These are phyloP conservation scores for Blumeria graminis DNA, from an alignment of 2,329 filamentous ascomycete genomes.

Conservation along the genomic window DNA sequence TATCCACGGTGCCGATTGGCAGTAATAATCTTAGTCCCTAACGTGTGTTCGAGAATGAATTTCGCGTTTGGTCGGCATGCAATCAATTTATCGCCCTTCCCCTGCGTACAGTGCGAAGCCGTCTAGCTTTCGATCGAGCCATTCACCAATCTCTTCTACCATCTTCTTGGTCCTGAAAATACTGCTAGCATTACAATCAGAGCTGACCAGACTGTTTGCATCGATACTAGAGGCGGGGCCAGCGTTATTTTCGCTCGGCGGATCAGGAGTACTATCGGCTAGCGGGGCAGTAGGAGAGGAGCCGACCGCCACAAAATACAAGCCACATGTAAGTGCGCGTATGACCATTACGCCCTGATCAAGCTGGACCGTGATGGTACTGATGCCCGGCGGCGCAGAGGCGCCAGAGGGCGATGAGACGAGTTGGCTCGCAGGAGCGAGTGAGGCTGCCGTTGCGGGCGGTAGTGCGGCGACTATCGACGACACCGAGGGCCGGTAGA, in stretches of 20 bases:
- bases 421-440: constrained; percentile 6
- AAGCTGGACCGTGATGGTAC: constrained; percentile 24
- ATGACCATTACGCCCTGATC: constrained; percentile 30
- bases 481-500: constrained; percentile 24
- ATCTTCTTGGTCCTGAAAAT: constrained; percentile 29
- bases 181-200: constrained; percentile 17
- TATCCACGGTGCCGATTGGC: no score
- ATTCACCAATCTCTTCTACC: constrained; percentile 32
- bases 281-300: constrained; percentile 14
- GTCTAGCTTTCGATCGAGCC: constrained; percentile 35
- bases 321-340: constrained; percentile 29
- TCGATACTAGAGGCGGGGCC: constrained; percentile 2
- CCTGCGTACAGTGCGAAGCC: constrained; percentile 12
- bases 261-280: constrained; percentile 7
- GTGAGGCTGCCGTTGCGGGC: constrained; percentile 8
- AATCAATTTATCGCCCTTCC: constrained; percentile 2
- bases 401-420: constrained; percentile 4
- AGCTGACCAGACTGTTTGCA: constrained; percentile 14
- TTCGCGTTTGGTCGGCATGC: no score
- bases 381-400: constrained; percentile 6
- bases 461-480: constrained; percentile 18
- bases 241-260: constrained; percentile 4
- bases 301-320: constrained; percentile 37
- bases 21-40: no score
- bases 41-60: no score